Evolutionary conservation across 768 basidiomycete genomes (phyloP).

Genomic region (Kwoniella newhampshirensis): DNA sequence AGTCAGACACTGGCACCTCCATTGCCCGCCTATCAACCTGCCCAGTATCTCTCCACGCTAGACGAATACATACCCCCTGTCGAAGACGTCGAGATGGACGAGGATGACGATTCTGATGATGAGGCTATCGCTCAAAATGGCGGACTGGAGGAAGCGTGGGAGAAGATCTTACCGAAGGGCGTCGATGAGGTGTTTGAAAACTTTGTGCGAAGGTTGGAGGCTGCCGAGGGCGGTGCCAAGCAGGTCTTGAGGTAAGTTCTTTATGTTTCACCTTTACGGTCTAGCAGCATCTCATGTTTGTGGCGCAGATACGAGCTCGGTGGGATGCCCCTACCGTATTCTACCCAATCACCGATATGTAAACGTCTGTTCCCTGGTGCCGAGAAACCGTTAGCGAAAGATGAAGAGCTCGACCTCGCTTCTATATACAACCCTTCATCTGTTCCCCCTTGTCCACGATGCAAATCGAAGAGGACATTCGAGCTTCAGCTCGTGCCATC

Average conservation of each 20-base stretch:
- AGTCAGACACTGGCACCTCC: conserved; percentile 39
- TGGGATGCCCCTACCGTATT: conserved; percentile 79
- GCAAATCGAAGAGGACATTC: conserved; percentile 69
- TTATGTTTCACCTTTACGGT: neutral
- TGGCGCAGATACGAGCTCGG: conserved; percentile 75
- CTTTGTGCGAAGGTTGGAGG: conserved; percentile 72
- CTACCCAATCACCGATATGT: conserved; percentile 68
- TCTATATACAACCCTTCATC: conserved; percentile 59
- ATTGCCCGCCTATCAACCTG: conserved; percentile 49
- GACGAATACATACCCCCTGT: conserved; percentile 48
- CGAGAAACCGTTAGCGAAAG: conserved; percentile 37
- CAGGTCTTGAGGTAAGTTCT: conserved; percentile 79
- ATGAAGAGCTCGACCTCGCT: conserved; percentile 32
- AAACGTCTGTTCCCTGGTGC: conserved; percentile 70
- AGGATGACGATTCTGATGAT: conserved; percentile 49
- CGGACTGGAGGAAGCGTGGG: conserved; percentile 55
- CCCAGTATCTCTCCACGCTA: conserved; percentile 49
- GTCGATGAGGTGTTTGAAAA: conserved; percentile 83
- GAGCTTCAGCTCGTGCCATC: conserved; percentile 96
- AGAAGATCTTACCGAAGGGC: conserved; percentile 60
- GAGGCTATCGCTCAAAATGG: conserved; percentile 55
- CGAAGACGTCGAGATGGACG: conserved; percentile 29
- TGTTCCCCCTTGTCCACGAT: conserved; percentile 67
- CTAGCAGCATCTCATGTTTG: neutral
- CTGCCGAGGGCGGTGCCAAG: conserved; percentile 58